These are phyloP conservation scores for Chalaropsis ovoidea DNA, from an alignment of 2,329 filamentous ascomycete genomes.

Conservation along the genomic window DNA sequence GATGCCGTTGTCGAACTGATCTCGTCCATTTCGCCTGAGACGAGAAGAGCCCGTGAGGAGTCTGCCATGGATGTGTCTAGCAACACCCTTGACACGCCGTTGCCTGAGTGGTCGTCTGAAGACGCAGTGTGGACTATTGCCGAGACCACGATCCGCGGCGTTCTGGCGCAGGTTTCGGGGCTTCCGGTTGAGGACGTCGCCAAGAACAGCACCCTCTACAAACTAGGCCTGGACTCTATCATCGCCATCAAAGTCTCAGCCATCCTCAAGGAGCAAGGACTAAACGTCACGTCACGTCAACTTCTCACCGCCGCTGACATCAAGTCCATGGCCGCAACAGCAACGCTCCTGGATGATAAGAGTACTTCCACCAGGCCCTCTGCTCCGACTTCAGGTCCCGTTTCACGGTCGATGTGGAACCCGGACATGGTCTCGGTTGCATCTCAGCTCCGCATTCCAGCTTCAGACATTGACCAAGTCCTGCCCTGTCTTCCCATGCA, in stretches of 20 bases:
- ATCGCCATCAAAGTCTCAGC: constrained; percentile 75
- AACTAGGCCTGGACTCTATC: constrained; percentile 84
- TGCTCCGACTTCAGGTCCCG: background rate
- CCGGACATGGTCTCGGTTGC: background rate
- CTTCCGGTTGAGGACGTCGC: constrained; percentile 49
- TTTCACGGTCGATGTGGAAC: background rate
- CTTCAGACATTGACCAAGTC: constrained; percentile 42
- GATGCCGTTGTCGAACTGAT: constrained; percentile 39
- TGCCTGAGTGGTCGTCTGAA: background rate
- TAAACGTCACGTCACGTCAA: constrained; percentile 58
- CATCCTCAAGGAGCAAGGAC: constrained; percentile 52
- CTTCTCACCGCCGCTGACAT: constrained; percentile 60
- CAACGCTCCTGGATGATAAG: background rate
- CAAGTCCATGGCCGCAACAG: constrained; percentile 32
- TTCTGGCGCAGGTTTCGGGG: constrained; percentile 50
- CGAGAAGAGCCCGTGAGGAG: background rate
- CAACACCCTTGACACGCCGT: background rate
- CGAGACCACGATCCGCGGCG: constrained; percentile 37
- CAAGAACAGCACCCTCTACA: constrained; percentile 58
- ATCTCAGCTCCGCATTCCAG: constrained; percentile 31
- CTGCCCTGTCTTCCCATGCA: constrained; percentile 69
- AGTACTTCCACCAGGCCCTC: background rate
- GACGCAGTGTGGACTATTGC: constrained; percentile 32
- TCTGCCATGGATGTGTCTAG: background rate
- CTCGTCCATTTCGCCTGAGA: background rate